Percentiles rank a stretch among this genome's conserved stretches.
Evolutionary conservation across 106 monocot genomes (phyloP).

Genomic region (Chionographis japonica): DNA sequence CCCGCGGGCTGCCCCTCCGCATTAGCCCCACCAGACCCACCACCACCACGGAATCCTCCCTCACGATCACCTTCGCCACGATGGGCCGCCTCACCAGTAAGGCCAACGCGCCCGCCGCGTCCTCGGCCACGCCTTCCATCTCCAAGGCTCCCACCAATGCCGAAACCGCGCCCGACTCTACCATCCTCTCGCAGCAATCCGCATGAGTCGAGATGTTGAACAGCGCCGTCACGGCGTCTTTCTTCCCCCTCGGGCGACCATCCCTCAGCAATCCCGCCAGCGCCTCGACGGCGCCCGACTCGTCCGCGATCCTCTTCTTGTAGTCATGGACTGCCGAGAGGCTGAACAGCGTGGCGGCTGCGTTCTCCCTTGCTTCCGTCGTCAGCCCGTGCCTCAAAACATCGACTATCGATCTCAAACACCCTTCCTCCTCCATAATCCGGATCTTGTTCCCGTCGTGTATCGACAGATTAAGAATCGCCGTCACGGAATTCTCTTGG

Average conservation of each 20-base stretch:
- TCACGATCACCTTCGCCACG: slow-evolving; percentile 16
- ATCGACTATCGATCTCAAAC: slow-evolving; percentile 44
- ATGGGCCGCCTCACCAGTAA: slow-evolving; percentile 38
- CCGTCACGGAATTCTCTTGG: slow-evolving; percentile 65
- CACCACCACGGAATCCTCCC: slow-evolving; percentile 18
- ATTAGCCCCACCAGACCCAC: slow-evolving; percentile 42
- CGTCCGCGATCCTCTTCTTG: slow-evolving; percentile 54
- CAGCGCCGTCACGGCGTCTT: slow-evolving; percentile 71
- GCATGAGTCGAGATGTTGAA: slow-evolving; percentile 62
- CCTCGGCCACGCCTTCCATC: slow-evolving; percentile 58
- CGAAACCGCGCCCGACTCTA: slow-evolving; percentile 38
- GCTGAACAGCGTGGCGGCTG: slow-evolving; percentile 75
- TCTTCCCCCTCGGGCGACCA: slow-evolving; percentile 59
- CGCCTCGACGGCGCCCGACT: slow-evolving; percentile 44
- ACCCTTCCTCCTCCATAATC: slow-evolving; percentile 58
- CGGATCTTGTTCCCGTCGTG: slow-evolving; percentile 37
- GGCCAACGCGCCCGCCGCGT: slow-evolving; percentile 65
- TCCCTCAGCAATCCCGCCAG: slow-evolving; percentile 38
- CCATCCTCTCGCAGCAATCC: slow-evolving; percentile 37
- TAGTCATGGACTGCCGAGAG: slow-evolving; percentile 66
- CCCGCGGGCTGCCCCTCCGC: slow-evolving; percentile 47
- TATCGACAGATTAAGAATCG: slow-evolving; percentile 53
- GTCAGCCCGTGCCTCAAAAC: slow-evolving; percentile 54
- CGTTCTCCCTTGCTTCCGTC: slow-evolving; percentile 64
- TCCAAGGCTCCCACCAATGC: slow-evolving; percentile 41